phyloP scores from a whole-genome alignment of 306 rosid genomes.

The Inga leiocalycina region DNA sequence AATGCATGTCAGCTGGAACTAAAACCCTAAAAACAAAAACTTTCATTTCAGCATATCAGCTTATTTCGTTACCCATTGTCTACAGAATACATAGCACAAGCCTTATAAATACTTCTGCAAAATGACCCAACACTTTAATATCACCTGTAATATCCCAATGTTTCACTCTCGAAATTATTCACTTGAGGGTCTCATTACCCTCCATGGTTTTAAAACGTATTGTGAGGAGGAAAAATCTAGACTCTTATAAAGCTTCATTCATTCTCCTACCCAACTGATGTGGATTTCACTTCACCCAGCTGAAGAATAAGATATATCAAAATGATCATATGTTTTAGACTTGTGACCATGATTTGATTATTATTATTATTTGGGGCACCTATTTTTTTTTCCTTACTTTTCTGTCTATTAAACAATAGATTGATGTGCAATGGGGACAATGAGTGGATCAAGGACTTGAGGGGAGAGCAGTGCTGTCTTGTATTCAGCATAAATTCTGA shows the following conservation, averaged over 20 bases:
- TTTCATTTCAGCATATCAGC: not conserved
- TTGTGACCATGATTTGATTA: conserved; percentile 27
- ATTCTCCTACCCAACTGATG: too few relatives aligned
- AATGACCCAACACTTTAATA: not conserved
- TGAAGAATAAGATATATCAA: conserved; percentile 23
- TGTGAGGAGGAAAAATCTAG: too few relatives aligned
- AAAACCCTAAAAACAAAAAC: conserved; percentile 26
- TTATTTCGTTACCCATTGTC: conserved; percentile 17
- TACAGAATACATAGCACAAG: not conserved
- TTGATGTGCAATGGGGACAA: conserved; percentile 48
- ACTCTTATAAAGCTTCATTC: too few relatives aligned
- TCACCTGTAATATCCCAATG: too few relatives aligned
- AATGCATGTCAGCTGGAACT: conserved; percentile 32
- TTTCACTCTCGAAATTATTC: too few relatives aligned
- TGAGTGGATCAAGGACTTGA: conserved; percentile 54
- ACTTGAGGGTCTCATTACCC: too few relatives aligned
- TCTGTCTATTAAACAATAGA: conserved; percentile 29
- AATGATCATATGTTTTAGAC: conserved; percentile 29
- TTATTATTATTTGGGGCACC: conserved; percentile 26
- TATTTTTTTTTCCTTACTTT: conserved; percentile 22
- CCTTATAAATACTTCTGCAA: not conserved
- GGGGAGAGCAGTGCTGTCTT: conserved; percentile 60
- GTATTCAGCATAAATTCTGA: conserved; percentile 74
- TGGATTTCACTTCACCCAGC: not conserved
- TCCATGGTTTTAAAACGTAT: too few relatives aligned